Evolutionary conservation across 2,329 filamentous ascomycete genomes (phyloP).

Genomic region (Talaromyces sp.): DNA sequence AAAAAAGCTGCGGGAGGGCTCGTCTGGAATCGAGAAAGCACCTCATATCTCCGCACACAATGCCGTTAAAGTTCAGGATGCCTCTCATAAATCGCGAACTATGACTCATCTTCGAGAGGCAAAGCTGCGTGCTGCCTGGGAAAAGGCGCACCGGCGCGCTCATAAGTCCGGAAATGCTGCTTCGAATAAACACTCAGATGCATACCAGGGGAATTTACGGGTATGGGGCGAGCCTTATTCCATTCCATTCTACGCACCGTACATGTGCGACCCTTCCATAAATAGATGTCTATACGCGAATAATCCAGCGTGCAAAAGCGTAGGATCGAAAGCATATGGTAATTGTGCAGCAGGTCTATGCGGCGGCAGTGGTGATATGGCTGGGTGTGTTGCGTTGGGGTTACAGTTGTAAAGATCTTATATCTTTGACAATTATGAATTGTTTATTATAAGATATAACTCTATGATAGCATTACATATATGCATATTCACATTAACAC

Average conservation of each 20-base stretch:
- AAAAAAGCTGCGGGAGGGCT: constrained; percentile 39
- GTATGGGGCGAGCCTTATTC: constrained; percentile 42
- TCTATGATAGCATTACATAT: too few relatives aligned
- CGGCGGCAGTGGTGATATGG: too few relatives aligned
- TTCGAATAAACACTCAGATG: constrained; percentile 16
- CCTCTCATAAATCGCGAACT: constrained; percentile 9
- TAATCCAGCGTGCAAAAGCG: constrained; percentile 42
- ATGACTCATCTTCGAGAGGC: constrained; percentile 24
- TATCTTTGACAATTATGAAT: too few relatives aligned
- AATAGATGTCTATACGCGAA: constrained; percentile 36
- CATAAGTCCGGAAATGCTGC: constrained; percentile 27
- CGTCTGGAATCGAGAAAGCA: constrained; percentile 46
- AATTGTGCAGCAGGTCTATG: constrained; percentile 45
- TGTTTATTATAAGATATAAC: too few relatives aligned
- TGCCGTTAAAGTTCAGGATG: constrained; percentile 44
- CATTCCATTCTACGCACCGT: constrained; percentile 44
- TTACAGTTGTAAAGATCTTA: too few relatives aligned
- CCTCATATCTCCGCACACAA: constrained; percentile 72
- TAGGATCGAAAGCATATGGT: constrained; percentile 35
- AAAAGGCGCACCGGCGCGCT: constrained; percentile 28
- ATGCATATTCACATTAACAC: too few relatives aligned
- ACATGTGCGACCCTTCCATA: constrained; percentile 40
- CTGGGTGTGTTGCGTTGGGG: too few relatives aligned
- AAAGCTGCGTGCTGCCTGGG: constrained; percentile 55
- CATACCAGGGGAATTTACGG: constrained; percentile 24